A percentile compares a stretch with the other conserved stretches of the same genome.
Conservation (phyloP, 31 red algal species). For the Bonnemaisonia californica region DNA sequence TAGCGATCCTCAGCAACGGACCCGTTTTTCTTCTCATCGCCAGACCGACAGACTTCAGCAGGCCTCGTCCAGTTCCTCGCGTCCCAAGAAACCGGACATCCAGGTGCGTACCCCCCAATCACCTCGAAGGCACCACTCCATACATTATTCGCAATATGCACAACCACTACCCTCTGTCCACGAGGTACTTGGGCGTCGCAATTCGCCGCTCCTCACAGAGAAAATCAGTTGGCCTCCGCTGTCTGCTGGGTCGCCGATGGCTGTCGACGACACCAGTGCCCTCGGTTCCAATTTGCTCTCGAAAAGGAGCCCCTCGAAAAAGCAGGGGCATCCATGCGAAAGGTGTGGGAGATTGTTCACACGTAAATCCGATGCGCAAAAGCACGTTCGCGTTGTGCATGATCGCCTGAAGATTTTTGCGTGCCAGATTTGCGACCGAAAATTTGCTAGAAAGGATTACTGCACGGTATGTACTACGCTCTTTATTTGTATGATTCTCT, state of each 20-base stretch:
- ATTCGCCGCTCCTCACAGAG: not conserved
- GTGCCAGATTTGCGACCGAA: slow-evolving; percentile 43
- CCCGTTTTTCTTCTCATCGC: too few relatives aligned
- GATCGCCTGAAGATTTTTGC: slow-evolving; percentile 46
- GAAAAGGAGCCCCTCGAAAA: not conserved
- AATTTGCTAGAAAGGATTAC: slow-evolving; percentile 74
- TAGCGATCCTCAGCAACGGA: not conserved
- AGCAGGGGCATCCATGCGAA: slow-evolving; percentile 42
- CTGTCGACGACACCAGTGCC: not conserved
- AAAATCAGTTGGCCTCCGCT: not conserved
- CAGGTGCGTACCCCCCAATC: too few relatives aligned
- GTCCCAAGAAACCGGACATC: not conserved
- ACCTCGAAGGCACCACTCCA: not conserved
- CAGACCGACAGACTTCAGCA: too few relatives aligned
- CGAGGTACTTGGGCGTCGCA: not conserved
- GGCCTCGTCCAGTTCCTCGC: not conserved
- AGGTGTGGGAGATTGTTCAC: slow-evolving; percentile 60
- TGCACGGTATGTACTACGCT: slow-evolving; percentile 57
- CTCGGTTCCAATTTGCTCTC: not conserved
- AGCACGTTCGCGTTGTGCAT: slow-evolving; percentile 74
- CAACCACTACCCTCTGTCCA: not conserved
- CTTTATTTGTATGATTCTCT: too few relatives aligned
- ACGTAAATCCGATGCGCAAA: slow-evolving; percentile 61
- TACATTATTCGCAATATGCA: not conserved
- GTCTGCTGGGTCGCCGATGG: not conserved